A percentile compares a stretch with the other conserved stretches of the same genome.
These are phyloP conservation scores for Phytophthora vignae DNA, from an alignment of 352 stramenopile genomes.

Conservation along the genomic window DNA sequence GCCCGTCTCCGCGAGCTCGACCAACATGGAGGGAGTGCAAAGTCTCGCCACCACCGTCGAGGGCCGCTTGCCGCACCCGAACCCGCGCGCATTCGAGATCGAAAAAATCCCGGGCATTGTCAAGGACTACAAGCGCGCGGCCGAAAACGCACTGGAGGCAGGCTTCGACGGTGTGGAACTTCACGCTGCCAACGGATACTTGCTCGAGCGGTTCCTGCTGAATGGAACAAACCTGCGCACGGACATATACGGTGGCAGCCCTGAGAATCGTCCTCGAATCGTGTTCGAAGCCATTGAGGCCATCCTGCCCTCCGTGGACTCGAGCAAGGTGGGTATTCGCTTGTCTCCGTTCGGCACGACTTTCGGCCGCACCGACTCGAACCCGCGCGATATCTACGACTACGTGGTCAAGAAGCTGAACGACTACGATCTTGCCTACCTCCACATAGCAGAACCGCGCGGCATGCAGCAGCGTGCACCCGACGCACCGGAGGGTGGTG, in stretches of 20 bases:
- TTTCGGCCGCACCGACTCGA: constrained; percentile 45
- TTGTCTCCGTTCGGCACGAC: constrained; percentile 44
- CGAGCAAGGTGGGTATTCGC: constrained; percentile 45
- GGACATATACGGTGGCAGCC: constrained; percentile 59
- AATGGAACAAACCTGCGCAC: constrained; percentile 73
- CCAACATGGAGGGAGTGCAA: constrained; percentile 39
- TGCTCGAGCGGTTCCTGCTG: constrained; percentile 91
- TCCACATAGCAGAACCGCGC: constrained; percentile 62
- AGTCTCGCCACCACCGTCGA: constrained; percentile 40
- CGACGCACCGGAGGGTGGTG: constrained; percentile 44
- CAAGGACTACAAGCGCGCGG: constrained; percentile 38
- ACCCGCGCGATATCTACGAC: constrained; percentile 36
- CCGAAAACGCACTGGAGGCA: constrained; percentile 63
- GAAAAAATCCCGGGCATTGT: constrained; percentile 69
- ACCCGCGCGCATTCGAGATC: constrained; percentile 67
- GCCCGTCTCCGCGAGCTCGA: constrained; percentile 42
- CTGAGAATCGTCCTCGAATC: constrained; percentile 82
- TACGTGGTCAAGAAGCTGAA: constrained; percentile 52
- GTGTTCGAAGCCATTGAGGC: constrained; percentile 70
- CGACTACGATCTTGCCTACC: constrained; percentile 52
- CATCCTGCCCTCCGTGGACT: constrained; percentile 31
- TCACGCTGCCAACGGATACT: constrained; percentile 92
- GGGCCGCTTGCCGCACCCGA: constrained; percentile 46
- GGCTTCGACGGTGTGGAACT: constrained; percentile 94
- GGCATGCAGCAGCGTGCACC: constrained; percentile 33